Evolutionary conservation across 345 rosid species (phyloP), one percentile per base, ranked within the genome.

Genomic region (Brassica rapa): DNA sequence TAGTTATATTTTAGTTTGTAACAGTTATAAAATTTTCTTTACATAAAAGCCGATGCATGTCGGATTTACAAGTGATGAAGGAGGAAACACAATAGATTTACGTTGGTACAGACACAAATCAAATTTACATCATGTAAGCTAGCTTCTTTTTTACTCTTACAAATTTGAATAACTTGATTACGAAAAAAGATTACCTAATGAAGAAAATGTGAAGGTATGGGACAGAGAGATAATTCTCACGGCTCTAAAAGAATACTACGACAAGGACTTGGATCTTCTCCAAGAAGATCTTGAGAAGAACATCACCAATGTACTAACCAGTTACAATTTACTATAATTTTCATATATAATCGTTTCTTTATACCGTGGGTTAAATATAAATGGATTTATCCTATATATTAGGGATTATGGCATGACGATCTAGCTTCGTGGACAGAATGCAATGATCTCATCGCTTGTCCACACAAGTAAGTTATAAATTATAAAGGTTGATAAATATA

Each of bases 41-140:
- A 4, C 53, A 24, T 16, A 41, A 56, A 56, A 94, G 97, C 98
- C 98, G 39, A 82, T 94, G 92, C 98, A 94, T 80, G 88, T 84
- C 8, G 97, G 97, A 29, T 92, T 89, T 77, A 92, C 97, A 1
- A 86, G 80, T 65, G 98, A 94, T 30, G 81, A 82, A 88, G 97
- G 98, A 15, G 98, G 98, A 46, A 92, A 94, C 86, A 88, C 97
- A 43, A 87, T 94, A 8, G 84, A 83, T 3, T 59, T 94, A 75
- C 97, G 89, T 81, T 94, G 98, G 97, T 94, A 82, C 80, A 86
- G 85, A 68, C 98, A 86, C 80, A 94, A 94, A 78, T 92, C 97
- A 24, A 94, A 94, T 80, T 88, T 94, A 68, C 97, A 94, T 75
- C 98, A 92, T 73, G 98, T 91, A 73, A 89, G 85, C 14, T 29